Base-by-base conservation (phyloP, 768 basidiomycete genomes). In the Dacryopinax spathularia region DNA sequence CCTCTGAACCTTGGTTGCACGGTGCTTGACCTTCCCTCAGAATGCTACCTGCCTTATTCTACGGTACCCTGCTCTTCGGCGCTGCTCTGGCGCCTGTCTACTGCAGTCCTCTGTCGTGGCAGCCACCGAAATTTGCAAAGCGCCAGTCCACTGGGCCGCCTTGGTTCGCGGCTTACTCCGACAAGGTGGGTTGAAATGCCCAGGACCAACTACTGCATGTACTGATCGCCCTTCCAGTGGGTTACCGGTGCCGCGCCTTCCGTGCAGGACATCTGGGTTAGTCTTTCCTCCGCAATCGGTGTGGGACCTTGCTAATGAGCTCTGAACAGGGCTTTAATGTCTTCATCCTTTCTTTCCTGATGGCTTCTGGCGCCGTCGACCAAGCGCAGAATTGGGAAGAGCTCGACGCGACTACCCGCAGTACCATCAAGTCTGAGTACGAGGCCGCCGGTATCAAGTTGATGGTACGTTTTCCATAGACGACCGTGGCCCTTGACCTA, bases 401-500 rank as follows among this genome's bases (percentile, higher is more conserved):
- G 41, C 71, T 84, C 33, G 78, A 76, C 15, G 75, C 69, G 31
- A 70, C 73, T 7, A 75, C 83, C 60, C 78, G 85, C 34, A 68
- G 79, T 39, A 70, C 75, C 33, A 72, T 83, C 67, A 79, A 83
- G 68, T 70, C 79, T 0, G 75, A 81, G 62, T 87, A 85, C 68
- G 74, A 76, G 41, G 77, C 79, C 15, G 83, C 83, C 6, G 84
- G 84, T 1, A 79, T 85, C 70, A 81, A 78, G 63, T 71, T 85
- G 25, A 80, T 85, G 65, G 86, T 87, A 10, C 84, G 84, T 31
- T 81, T 79, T 1, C 87, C 85, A 68, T 85, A 84, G 33, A 75
- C 83, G 0, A 78, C 76, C 39, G 76, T n/a, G n/a, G n/a, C n/a
- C n/a, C n/a, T n/a, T n/a, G n/a, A n/a, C n/a, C n/a, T n/a, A n/a